phyloP scores from a whole-genome alignment of 1,284 basidiomycete species.

The Boletus semigastroideus region DNA sequence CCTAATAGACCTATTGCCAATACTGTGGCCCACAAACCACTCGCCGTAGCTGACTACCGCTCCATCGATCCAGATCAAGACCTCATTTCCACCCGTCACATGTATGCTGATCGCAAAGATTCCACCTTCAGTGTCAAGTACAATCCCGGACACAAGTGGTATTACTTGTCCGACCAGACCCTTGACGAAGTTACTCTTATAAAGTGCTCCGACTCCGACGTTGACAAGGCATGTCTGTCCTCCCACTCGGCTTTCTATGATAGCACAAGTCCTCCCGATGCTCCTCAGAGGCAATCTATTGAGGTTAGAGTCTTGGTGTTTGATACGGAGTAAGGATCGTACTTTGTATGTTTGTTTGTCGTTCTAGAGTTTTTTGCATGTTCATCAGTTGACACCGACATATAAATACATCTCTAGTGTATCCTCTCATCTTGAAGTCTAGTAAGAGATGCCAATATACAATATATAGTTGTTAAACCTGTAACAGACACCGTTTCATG shows the following conservation, averaged over 20 bases:
- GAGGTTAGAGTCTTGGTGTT: constrained; percentile 31
- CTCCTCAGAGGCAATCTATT: constrained; percentile 36
- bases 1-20: constrained; percentile 40
- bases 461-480: not conserved
- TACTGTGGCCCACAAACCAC: constrained; percentile 33
- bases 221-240: constrained; percentile 41
- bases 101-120: constrained; percentile 11
- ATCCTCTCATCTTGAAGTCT: not conserved
- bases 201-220: constrained; percentile 48
- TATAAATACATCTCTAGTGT: not conserved
- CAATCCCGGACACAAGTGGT: constrained; percentile 47
- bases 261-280: constrained; percentile 36
- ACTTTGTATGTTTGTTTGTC: not conserved
- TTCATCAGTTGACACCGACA: not conserved
- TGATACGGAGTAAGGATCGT: constrained; percentile 18
- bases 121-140: constrained; percentile 27
- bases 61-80: constrained; percentile 13
- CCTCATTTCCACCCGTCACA: constrained; percentile 16
- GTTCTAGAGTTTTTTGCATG: not conserved
- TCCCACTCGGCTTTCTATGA: constrained; percentile 50
- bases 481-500: constrained; percentile 10
- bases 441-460: not conserved
- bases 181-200: constrained; percentile 49
- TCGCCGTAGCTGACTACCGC: constrained; percentile 22
- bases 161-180: constrained; percentile 46